phyloP scores from a whole-genome alignment of 176 grass and related monocot genomes.

The Canna indica region DNA sequence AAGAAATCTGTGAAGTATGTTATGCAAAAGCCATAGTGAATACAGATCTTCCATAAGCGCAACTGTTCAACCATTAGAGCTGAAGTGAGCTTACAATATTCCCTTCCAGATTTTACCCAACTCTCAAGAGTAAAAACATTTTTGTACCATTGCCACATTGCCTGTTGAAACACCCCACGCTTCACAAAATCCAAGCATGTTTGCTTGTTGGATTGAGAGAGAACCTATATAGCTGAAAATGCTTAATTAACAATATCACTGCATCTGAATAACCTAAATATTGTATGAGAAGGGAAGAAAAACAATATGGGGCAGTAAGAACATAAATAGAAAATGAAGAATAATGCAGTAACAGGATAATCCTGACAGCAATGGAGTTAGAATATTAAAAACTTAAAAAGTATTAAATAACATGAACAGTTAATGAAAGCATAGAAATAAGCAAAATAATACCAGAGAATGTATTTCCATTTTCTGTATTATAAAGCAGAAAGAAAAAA shows the following conservation, averaged over 20 bases:
- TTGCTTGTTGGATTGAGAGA: slow-evolving; percentile 67
- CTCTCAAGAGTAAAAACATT: slow-evolving; percentile 50
- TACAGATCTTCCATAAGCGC: slow-evolving; percentile 71
- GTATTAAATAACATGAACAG: neutral
- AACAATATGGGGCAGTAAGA: neutral
- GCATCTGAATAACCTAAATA: neutral
- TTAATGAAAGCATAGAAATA: neutral
- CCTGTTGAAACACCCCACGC: slow-evolving; percentile 61
- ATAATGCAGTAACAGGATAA: too few species aligned
- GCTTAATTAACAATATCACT: neutral
- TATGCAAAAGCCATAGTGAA: slow-evolving; percentile 79
- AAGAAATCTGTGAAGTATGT: slow-evolving; percentile 68
- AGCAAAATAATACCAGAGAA: too few species aligned
- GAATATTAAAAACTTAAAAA: too few species aligned
- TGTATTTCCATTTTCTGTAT: neutral
- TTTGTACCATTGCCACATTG: slow-evolving; percentile 76
- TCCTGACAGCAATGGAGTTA: too few species aligned
- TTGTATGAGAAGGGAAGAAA: neutral
- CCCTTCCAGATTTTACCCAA: slow-evolving; percentile 54
- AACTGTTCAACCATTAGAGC: slow-evolving; percentile 79
- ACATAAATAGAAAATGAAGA: neutral
- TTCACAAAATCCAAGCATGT: slow-evolving; percentile 79
- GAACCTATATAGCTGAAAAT: slow-evolving; percentile 35
- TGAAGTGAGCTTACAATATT: slow-evolving; percentile 60
- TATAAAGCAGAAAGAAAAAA: slow-evolving; percentile 6